Evolutionary conservation across 306 rosid species (phyloP), one percentile per base, ranked within the genome.

Genomic region (Psophocarpus tetragonolobus): DNA sequence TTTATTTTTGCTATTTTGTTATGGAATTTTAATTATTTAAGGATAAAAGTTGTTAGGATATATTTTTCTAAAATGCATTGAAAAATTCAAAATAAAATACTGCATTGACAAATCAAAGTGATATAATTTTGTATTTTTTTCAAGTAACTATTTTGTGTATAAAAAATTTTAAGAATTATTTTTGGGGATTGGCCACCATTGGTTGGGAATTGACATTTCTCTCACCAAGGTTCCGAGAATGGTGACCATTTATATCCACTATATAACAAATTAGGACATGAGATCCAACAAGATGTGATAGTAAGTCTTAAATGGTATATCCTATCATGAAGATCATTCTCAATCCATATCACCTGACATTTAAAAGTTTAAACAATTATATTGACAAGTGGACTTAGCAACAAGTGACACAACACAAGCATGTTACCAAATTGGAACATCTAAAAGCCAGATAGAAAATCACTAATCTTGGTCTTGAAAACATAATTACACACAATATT

Each of bases 271-370:
- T 51, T 20, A 13, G 75, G 70, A 66, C 79, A 72, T 51, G 42
- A 11, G 29, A 68, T 17, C 78, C 53, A 48, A 50, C 74, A 60
- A 51, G 69, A 82, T 76, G 81, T 76, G 81, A 82, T 21, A 41
- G 69, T 30, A 24, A 47, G 69, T 71, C 54, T 4, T 27, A 27
- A 20, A 79, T 70, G 77, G 56, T 6, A 47, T 60, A 47, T 60
- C 77, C 18, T 38, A 77, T 77, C 36, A 32, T 54, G 76, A n/a
- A 42, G 38, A 44, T 82, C 80, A 54, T 42, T 72, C 82, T 78
- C 68, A 58, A 60, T 65, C 73, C 66, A 57, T 38, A 56, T 77
- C 86, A 57, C 54, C 33, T 67, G 15, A 73, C 68, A 74, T 47
- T 53, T 38, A 26, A 36, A 68, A 47, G 38, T 73, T 81, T 62